Percentiles rank a stretch among this genome's conserved stretches.
These are phyloP conservation scores for Polytrichum formosum DNA, from an alignment of 225 moss, liverwort and hornwort species.

Conservation along the genomic window DNA sequence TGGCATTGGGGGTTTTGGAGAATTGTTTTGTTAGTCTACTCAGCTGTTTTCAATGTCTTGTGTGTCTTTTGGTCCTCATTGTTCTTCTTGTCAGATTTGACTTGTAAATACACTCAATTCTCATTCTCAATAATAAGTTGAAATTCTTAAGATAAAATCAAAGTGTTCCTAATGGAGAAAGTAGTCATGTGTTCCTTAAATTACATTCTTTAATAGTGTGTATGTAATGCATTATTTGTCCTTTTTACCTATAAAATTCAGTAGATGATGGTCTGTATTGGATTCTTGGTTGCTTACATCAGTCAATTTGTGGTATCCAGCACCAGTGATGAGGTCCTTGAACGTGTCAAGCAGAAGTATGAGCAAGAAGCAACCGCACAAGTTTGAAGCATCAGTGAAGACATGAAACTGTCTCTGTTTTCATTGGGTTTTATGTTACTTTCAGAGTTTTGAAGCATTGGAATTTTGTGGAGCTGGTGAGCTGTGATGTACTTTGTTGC, in stretches of 20 bases:
- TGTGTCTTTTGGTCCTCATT: background rate
- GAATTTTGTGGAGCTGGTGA: too few relatives aligned
- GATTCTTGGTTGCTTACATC: background rate
- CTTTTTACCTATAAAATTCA: background rate
- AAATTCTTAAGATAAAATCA: background rate
- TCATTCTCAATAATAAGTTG: background rate
- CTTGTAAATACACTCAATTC: too few relatives aligned
- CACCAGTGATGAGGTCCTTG: slow-evolving; percentile 83
- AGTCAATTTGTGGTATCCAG: slow-evolving; percentile 39
- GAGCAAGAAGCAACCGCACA: slow-evolving; percentile 49
- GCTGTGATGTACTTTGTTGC: too few relatives aligned
- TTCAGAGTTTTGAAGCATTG: too few relatives aligned
- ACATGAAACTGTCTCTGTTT: too few relatives aligned
- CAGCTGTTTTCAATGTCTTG: background rate
- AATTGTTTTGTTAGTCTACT: background rate
- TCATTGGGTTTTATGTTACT: too few relatives aligned
- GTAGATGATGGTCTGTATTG: slow-evolving; percentile 1
- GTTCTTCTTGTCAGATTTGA: too few relatives aligned
- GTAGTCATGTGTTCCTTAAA: background rate
- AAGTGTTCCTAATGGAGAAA: background rate
- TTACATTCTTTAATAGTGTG: background rate
- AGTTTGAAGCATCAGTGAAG: slow-evolving; percentile 20
- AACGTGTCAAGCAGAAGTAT: slow-evolving; percentile 73
- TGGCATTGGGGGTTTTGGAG: background rate
- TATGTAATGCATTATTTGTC: background rate